Conservation (phyloP, 768 basidiomycete genomes). For the Suillus weaverae region DNA sequence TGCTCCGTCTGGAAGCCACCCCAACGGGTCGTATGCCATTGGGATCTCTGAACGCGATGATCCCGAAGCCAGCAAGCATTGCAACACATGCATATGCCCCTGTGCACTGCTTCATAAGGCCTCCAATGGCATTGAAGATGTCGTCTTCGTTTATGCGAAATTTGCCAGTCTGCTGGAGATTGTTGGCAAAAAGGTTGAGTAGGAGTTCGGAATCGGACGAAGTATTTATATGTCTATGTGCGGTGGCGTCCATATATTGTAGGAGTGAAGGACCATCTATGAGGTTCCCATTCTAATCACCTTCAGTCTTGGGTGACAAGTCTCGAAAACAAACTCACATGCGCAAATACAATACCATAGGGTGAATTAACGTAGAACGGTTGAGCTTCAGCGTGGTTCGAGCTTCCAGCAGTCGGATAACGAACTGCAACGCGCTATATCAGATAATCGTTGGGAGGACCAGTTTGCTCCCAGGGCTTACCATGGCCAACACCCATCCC, state of each 20-base stretch:
- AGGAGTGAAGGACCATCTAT: conserved; percentile 89
- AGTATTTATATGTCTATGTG: conserved; percentile 98
- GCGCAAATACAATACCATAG: conserved; percentile 97
- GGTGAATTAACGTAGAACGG: conserved; percentile 99
- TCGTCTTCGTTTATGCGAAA: conserved; percentile 99
- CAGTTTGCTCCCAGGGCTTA: conserved; percentile 27
- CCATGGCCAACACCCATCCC: conserved; percentile 99
- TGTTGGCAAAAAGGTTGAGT: conserved; percentile 96
- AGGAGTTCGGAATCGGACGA: conserved; percentile 97
- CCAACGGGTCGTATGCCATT: conserved; percentile 96
- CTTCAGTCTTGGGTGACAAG: conserved; percentile 3
- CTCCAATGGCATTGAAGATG: conserved; percentile 91
- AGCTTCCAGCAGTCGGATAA: conserved; percentile 97
- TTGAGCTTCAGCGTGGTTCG: conserved; percentile 95
- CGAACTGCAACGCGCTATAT: conserved; percentile 57
- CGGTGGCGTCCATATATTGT: conserved; percentile 92
- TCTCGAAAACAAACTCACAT: conserved; percentile 54
- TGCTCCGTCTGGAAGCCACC: conserved; percentile 66
- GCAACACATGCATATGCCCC: conserved; percentile 97
- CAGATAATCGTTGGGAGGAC: conserved; percentile 23
- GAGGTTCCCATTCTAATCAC: conserved; percentile 88
- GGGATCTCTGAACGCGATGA: conserved; percentile 97
- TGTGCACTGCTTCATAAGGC: conserved; percentile 83
- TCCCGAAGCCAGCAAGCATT: conserved; percentile 99
- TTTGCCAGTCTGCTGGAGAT: conserved; percentile 97